A percentile compares a stretch with the other conserved stretches of the same genome.
phyloP scores from a whole-genome alignment of 1,284 basidiomycete genomes.

The Cutaneotrichosporon mucoides region DNA sequence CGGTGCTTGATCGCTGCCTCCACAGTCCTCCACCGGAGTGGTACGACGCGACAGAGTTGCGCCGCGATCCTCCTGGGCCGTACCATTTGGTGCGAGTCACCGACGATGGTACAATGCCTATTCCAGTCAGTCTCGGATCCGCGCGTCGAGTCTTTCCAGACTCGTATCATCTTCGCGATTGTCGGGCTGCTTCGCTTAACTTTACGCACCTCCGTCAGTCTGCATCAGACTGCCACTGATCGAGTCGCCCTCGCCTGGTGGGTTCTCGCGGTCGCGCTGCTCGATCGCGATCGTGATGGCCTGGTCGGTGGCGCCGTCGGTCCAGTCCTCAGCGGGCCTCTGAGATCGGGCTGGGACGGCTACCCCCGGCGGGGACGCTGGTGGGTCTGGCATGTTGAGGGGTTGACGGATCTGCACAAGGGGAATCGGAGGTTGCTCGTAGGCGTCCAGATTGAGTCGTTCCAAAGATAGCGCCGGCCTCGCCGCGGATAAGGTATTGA shows the following conservation, averaged over 20 bases:
- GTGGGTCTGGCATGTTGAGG: slow-evolving; percentile 7
- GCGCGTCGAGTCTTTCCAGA: neutral
- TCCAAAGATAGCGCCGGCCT: neutral
- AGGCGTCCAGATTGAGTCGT: neutral
- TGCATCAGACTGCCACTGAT: slow-evolving; percentile 19
- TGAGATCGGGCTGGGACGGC: too few species aligned
- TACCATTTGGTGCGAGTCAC: slow-evolving; percentile 35
- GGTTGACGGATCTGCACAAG: neutral
- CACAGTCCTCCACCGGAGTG: slow-evolving; percentile 25
- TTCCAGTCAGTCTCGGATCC: neutral
- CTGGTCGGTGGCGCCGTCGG: slow-evolving; percentile 23
- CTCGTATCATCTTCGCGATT: too few species aligned
- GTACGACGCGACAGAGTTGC: slow-evolving; percentile 24
- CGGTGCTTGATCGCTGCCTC: slow-evolving; percentile 21
- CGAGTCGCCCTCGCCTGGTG: slow-evolving; percentile 19
- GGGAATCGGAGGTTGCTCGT: slow-evolving; percentile 1
- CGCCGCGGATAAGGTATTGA: neutral
- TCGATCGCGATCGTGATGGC: slow-evolving; percentile 21
- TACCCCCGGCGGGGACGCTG: neutral
- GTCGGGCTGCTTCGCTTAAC: too few species aligned
- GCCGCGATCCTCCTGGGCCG: slow-evolving; percentile 29
- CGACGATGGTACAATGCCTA: slow-evolving; percentile 37
- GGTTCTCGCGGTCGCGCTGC: slow-evolving; percentile 22
- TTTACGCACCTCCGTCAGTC: slow-evolving; percentile 16
- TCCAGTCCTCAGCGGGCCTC: slow-evolving; percentile 14